Evolutionary conservation across 805 yeast genomes (phyloP).

Genomic region (Spathaspora arborariae): DNA sequence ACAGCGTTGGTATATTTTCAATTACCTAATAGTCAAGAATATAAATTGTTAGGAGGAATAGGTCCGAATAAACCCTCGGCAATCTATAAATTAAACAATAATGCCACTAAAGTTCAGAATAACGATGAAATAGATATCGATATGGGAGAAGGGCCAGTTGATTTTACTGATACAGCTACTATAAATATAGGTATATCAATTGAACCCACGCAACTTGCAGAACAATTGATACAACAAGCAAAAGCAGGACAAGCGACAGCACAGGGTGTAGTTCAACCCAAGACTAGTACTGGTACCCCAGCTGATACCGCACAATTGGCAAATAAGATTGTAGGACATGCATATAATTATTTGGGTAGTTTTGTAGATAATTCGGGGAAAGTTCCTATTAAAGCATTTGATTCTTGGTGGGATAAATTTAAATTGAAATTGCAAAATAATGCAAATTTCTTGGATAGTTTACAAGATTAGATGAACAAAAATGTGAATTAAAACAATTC

Average conservation of each 20-base stretch:
- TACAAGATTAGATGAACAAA: conserved; percentile 11
- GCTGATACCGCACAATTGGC: conserved; percentile 56
- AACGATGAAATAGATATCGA: conserved; percentile 36
- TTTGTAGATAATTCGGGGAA: conserved; percentile 76
- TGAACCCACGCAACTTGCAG: conserved; percentile 72
- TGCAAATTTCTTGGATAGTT: conserved; percentile 69
- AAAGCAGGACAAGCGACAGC: conserved; percentile 20
- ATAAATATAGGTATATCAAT: conserved; percentile 80
- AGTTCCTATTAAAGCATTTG: conserved; percentile 83
- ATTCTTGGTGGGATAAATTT: conserved; percentile 95
- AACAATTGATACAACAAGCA: conserved; percentile 47
- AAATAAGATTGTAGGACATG: conserved; percentile 84
- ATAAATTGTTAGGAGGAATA: conserved; percentile 63
- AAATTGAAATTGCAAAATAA: conserved; percentile 70
- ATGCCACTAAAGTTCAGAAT: conserved; percentile 35
- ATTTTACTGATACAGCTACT: conserved; percentile 23
- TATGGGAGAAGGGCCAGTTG: conserved; percentile 28
- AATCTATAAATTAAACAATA: conserved; percentile 71
- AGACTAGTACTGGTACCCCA: conserved; percentile 15
- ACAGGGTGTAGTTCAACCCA: conserved; percentile 18
- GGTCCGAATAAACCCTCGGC: conserved; percentile 79
- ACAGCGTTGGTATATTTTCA: conserved; percentile 90
- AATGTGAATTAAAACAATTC: too few relatives aligned
- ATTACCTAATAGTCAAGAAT: conserved; percentile 58
- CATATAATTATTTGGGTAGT: conserved; percentile 87